Conservation (phyloP, 2,329 filamentous ascomycete genomes). For the Aspergillus fumigatiaffinis region DNA sequence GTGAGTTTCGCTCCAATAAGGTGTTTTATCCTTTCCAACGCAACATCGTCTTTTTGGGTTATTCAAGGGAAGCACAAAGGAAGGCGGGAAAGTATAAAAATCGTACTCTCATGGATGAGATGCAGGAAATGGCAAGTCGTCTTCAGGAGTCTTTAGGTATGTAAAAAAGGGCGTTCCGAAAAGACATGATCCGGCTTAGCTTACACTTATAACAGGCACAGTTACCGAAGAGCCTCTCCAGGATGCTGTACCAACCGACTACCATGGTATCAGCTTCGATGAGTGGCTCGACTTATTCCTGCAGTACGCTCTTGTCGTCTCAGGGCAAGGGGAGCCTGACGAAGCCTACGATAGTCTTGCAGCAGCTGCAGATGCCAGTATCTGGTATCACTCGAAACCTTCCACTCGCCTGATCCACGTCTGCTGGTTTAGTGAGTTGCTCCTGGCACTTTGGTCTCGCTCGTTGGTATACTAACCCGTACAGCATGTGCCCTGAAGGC, state of each 20-base stretch:
- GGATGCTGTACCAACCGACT: conserved; percentile 49
- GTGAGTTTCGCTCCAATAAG: conserved; percentile 58
- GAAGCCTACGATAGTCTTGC: conserved; percentile 79
- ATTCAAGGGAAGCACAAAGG: conserved; percentile 39
- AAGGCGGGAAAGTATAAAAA: conserved; percentile 35
- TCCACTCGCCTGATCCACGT: conserved; percentile 70
- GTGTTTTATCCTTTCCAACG: conserved; percentile 56
- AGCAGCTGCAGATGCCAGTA: conserved; percentile 71
- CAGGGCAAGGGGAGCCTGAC: conserved; percentile 61
- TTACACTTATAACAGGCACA: conserved; percentile 18
- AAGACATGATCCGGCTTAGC: background rate
- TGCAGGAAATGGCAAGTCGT: conserved; percentile 42
- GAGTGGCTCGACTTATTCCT: conserved; percentile 89
- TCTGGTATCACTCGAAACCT: conserved; percentile 70
- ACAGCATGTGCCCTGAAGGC: conserved; percentile 75
- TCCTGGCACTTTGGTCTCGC: background rate
- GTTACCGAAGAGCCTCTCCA: conserved; percentile 23
- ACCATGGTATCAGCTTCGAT: conserved; percentile 75
- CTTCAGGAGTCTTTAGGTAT: conserved; percentile 42
- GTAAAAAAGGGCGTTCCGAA: background rate
- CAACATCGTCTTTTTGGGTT: conserved; percentile 49
- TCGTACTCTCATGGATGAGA: conserved; percentile 38
- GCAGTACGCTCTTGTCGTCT: conserved; percentile 76
- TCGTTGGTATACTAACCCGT: conserved; percentile 7
- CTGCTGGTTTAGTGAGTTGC: conserved; percentile 64